These are phyloP conservation scores for Metahyphopichia silvanorum DNA, from an alignment of 805 yeast species.

Conservation along the genomic window DNA sequence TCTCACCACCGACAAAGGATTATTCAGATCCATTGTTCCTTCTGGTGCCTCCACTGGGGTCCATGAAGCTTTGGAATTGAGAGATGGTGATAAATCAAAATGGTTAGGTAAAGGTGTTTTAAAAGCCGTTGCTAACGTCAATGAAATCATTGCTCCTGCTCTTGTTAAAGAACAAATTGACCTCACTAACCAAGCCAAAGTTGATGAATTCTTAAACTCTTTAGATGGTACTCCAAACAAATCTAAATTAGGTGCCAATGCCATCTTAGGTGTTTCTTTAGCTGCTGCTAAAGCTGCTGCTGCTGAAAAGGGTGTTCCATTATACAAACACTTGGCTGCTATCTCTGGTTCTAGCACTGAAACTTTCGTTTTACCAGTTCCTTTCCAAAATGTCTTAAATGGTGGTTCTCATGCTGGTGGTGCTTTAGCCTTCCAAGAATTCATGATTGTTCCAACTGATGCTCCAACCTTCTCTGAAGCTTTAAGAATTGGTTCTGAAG, in stretches of 20 bases:
- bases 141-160: conserved; percentile 93
- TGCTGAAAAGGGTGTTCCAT: conserved; percentile 89
- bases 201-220: conserved; percentile 79
- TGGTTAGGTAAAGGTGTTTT: conserved; percentile 99
- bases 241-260: conserved; percentile 97
- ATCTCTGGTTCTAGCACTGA: conserved; percentile 67
- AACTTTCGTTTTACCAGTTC: conserved; percentile 96
- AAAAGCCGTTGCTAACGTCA: conserved; percentile 96
- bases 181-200: conserved; percentile 79
- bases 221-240: conserved; percentile 98
- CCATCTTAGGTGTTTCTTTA: conserved; percentile 95
- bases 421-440: conserved; percentile 97
- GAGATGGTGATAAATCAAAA: conserved; percentile 96
- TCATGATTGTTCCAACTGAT: conserved; percentile 96
- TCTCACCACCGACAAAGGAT: conserved; percentile 85
- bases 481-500: conserved; percentile 95
- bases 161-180: conserved; percentile 75
- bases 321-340: conserved; percentile 87
- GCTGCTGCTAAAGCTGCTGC: conserved; percentile 99
- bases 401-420: conserved; percentile 99
- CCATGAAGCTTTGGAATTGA: conserved; percentile 97
- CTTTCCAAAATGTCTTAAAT: conserved; percentile 97
- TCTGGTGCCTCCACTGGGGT: conserved; percentile 99
- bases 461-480: conserved; percentile 93
- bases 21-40: conserved; percentile 97